Evolutionary conservation across 176 grass and related monocot genomes (phyloP).

Genomic region (Eleusine indica): DNA sequence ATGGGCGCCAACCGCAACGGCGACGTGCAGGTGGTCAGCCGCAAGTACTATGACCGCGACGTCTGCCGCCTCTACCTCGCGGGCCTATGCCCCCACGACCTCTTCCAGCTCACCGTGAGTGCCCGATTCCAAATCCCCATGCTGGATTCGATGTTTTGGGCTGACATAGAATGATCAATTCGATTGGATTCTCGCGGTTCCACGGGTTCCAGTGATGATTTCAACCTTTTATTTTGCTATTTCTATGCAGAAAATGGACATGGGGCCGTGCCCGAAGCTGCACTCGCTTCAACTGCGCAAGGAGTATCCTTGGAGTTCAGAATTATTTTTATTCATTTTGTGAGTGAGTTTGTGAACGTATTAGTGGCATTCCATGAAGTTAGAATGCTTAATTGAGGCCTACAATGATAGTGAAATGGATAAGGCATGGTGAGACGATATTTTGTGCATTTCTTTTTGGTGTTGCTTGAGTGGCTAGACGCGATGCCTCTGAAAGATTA

Average conservation of each 20-base stretch:
- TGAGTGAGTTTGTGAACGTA: not conserved
- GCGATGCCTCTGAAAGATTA: not conserved
- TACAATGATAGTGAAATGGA: not conserved
- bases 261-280: slow-evolving; percentile 88
- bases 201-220: not conserved
- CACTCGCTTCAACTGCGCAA: slow-evolving; percentile 85
- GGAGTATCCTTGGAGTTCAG: slow-evolving; percentile 72
- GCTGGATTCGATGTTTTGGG: not conserved
- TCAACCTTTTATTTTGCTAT: not conserved
- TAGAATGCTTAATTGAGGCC: not conserved
- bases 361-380: not conserved
- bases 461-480: not conserved
- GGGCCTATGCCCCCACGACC: slow-evolving; percentile 91
- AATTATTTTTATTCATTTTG: not conserved
- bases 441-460: not conserved
- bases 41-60: slow-evolving; percentile 88
- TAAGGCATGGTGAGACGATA: not conserved
- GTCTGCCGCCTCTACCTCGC: slow-evolving; percentile 92
- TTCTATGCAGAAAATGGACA: slow-evolving; percentile 91
- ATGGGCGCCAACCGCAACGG: slow-evolving; percentile 97
- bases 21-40: slow-evolving; percentile 80
- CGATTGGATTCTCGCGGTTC: not conserved
- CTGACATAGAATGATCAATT: not conserved
- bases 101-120: slow-evolving; percentile 95
- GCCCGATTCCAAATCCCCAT: not conserved